phyloP scores from a whole-genome alignment of 2,329 filamentous ascomycete genomes.

The Aspergillus arachidicola region DNA sequence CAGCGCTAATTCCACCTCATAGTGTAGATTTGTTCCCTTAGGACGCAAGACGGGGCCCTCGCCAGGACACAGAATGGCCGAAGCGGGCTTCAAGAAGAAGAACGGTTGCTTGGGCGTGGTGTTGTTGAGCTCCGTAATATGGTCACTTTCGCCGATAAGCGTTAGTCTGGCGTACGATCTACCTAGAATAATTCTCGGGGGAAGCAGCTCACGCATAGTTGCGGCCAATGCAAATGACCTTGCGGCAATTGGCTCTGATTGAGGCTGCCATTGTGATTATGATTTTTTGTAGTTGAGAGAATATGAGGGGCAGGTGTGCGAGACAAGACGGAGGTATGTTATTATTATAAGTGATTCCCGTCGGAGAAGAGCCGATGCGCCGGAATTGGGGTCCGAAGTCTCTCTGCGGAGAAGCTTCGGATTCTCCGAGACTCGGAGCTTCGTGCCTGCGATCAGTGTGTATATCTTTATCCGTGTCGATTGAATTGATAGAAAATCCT shows the following conservation, averaged over 20 bases:
- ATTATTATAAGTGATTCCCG: neutral
- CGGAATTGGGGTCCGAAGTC: slow-evolving; percentile 24
- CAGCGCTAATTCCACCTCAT: slow-evolving; percentile 91
- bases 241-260: slow-evolving; percentile 59
- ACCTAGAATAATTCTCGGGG: slow-evolving; percentile 1
- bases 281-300: slow-evolving; percentile 1
- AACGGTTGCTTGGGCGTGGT: slow-evolving; percentile 89
- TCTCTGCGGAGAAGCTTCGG: slow-evolving; percentile 28
- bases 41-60: slow-evolving; percentile 81
- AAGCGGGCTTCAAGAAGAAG: slow-evolving; percentile 96
- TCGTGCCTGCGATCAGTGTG: neutral
- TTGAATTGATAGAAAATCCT: neutral
- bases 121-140: slow-evolving; percentile 90
- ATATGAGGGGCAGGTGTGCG: neutral
- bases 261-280: slow-evolving; percentile 40
- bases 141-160: slow-evolving; percentile 67
- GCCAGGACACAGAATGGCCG: slow-evolving; percentile 77
- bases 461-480: neutral
- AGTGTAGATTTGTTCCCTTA: slow-evolving; percentile 82
- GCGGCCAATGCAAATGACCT: slow-evolving; percentile 90
- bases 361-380: slow-evolving; percentile 15
- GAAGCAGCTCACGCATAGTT: slow-evolving; percentile 80
- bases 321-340: slow-evolving; percentile 7
- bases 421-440: slow-evolving; percentile 26
- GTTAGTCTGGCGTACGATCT: neutral